These are phyloP conservation scores for Nigrospora sphaerica DNA, from an alignment of 2,329 filamentous ascomycete genomes.

Conservation along the genomic window DNA sequence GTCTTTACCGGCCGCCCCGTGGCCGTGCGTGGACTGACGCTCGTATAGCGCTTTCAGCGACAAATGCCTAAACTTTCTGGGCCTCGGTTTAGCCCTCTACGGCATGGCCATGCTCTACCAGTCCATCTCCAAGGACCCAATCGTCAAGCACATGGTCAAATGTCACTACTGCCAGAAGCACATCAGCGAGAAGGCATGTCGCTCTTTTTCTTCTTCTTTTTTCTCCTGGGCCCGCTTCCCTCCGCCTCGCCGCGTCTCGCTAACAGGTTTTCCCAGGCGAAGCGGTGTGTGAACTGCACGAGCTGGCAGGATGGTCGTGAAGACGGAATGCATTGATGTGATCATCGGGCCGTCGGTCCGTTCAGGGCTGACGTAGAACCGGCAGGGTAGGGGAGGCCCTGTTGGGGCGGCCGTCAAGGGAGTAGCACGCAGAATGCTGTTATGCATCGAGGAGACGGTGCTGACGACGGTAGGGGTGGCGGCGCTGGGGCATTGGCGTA, in stretches of 20 bases:
- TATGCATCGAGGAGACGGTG: no score
- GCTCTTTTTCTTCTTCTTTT: neutral
- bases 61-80: slow-evolving; percentile 57
- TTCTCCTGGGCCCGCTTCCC: neutral
- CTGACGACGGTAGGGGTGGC: no score
- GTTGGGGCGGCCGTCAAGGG: no score
- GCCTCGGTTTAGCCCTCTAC: slow-evolving; percentile 60
- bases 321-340: slow-evolving; percentile 24
- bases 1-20: neutral
- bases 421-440: no score
- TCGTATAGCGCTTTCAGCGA: slow-evolving; percentile 49
- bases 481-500: no score
- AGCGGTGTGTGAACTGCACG: slow-evolving; percentile 48
- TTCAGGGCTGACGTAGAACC: no score
- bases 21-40: neutral
- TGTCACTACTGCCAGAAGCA: slow-evolving; percentile 55
- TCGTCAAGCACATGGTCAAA: slow-evolving; percentile 64
- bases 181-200: slow-evolving; percentile 17
- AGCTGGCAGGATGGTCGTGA: slow-evolving; percentile 51
- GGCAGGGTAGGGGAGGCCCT: no score
- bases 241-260: neutral
- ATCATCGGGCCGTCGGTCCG: neutral
- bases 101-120: slow-evolving; percentile 56
- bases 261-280: slow-evolving; percentile 21
- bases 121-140: slow-evolving; percentile 52